A percentile compares a stretch with the other conserved stretches of the same genome.
These are phyloP conservation scores for Strobilomyces confusus DNA, from an alignment of 768 basidiomycete species.

Conservation along the genomic window DNA sequence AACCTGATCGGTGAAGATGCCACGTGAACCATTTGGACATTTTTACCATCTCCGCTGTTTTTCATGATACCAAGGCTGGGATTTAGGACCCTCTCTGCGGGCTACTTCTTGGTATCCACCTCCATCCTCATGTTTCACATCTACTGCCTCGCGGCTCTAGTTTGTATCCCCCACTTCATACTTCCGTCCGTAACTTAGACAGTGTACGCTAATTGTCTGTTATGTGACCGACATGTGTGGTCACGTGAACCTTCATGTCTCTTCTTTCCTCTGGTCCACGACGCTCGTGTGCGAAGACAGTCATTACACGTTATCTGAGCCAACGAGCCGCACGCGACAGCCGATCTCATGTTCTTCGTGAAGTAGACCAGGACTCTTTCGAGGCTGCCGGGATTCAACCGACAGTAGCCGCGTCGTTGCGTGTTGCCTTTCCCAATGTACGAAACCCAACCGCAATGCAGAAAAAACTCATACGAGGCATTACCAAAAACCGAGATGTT, in stretches of 20 bases:
- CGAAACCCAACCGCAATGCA: constrained; percentile 57
- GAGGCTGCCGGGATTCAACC: constrained; percentile 51
- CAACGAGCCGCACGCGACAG: constrained; percentile 17
- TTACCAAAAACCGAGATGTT: constrained; percentile 54
- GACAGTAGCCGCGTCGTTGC: constrained; percentile 46
- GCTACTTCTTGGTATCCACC: constrained; percentile 9
- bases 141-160: constrained; percentile 1
- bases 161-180: constrained; percentile 2
- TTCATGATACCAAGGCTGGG: constrained; percentile 5
- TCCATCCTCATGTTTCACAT: constrained; percentile 30
- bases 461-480: constrained; percentile 55
- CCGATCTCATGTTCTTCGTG: background rate
- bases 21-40: constrained; percentile 3
- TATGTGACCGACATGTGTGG: background rate
- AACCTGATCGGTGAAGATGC: constrained; percentile 7
- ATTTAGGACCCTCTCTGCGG: constrained; percentile 2
- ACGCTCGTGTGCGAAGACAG: constrained; percentile 21
- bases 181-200: constrained; percentile 11
- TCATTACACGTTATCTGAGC: constrained; percentile 25
- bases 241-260: constrained; percentile 26
- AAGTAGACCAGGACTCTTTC: constrained; percentile 33
- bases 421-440: constrained; percentile 59
- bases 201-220: constrained; percentile 7
- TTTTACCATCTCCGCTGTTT: constrained; percentile 3
- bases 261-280: constrained; percentile 12